Evolutionary conservation across 1,284 basidiomycete species (phyloP), one percentile per base, ranked within the genome.

Genomic region (Erythrobasidium hasegawianum): DNA sequence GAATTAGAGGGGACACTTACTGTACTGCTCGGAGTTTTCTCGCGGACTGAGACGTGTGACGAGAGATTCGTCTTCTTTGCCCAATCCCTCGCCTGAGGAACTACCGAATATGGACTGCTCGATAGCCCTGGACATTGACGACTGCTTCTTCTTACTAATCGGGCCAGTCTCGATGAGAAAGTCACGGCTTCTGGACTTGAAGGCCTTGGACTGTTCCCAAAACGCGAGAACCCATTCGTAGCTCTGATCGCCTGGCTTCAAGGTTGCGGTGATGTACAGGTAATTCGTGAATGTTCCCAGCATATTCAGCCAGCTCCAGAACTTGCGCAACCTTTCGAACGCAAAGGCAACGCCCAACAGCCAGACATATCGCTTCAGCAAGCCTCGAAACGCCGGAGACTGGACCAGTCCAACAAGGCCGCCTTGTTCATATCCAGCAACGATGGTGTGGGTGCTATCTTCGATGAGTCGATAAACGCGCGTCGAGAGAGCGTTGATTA

Each of bases 161-260:
- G 55, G 14, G 5, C 62, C 62, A 7, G 62, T 65, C 33, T 65
- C 62, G 22, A 65, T 55, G n/a, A 58, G n/a, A n/a, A 65, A 65
- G 45, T 65, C 56, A 13, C 62, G 55, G 24, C 62, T 65, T 14
- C 54, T 47, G 39, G 38, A 24, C 11, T 43, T 33, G 56, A 65
- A 65, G 4, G 55, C 56, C 11, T 39, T 57, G 1, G 62, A 65
- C 38, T 65, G 62, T 55, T 65, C 62, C 62, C 62, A 65, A 33
- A 39, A 65, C 5, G 62, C 55, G 2, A 65, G 53, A 9, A 65
- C 27, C 62, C 61, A 64, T 57, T 64, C 61, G n/a, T 64, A 64
- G 29, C 52, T 54, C 52, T 64, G 61, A 29, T 64, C 61, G 9
- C 61, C 61, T 10, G 38, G 53, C 16, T 52, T 39, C 52, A 62